Evolutionary conservation across 495 filamentous ascomycete species (phyloP), one percentile per base, ranked within the genome.

Genomic region (Penicillium antarcticum): DNA sequence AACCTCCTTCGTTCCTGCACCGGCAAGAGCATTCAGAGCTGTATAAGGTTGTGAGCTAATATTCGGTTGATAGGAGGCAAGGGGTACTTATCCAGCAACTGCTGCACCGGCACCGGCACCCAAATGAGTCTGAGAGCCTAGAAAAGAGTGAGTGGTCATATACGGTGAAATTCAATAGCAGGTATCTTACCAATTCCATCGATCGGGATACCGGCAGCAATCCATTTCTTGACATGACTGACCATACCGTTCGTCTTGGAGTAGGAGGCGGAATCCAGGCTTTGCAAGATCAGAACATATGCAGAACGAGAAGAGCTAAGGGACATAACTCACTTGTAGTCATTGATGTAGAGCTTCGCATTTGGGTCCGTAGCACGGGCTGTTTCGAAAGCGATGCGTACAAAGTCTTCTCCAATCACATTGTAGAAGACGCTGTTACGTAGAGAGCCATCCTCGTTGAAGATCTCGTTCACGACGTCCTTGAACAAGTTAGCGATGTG

Each of bases 381-480:
- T 17, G 76, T 71, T 34, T 73, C 72, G 66, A 86, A 82, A 34
- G 82, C 82, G 38, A 84, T 79, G 12, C 67, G 68, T 52, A 85
- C 73, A 61, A 75, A 87, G 47, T 78, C 74, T 45, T 78, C 73
- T 9, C 82, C 82, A 19, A 85, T 58, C 11, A 80, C 70, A 21
- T 74, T 68, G 69, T 74, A 81, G 69, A 85, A 85, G 41, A 79
- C 67, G 42, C 62, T 75, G 46, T 71, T 48, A 42, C 84, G 78
- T 54, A 80, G 80, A n/a, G 75, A 74, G 29, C 83, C 86, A 57
- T 85, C 79, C 42, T 88, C 86, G 52, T 84, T 78, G 53, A 88
- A 79, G 29, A 81, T 80, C 63, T 89, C 85, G 67, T 88, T 88
- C 14, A 87, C 74, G 1, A 89, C 86, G 58, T 88, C 85, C 81